These are phyloP conservation scores for Dipteronia sinensis DNA, from an alignment of 345 rosid genomes.

Conservation along the genomic window DNA sequence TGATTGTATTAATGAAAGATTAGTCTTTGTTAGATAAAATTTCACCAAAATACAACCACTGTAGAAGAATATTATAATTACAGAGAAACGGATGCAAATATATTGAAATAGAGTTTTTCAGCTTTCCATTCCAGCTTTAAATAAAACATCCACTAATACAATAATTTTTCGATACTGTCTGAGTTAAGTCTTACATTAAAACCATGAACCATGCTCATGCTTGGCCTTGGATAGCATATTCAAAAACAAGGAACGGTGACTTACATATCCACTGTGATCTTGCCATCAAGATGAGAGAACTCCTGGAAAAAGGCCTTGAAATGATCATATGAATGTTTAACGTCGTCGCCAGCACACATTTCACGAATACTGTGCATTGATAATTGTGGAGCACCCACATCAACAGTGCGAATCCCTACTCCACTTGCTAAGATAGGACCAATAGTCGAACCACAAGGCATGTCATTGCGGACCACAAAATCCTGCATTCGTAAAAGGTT, in stretches of 20 bases:
- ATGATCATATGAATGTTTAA: slow-evolving; percentile 75
- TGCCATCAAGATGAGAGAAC: slow-evolving; percentile 62
- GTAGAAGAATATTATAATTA: neutral
- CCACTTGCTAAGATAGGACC: slow-evolving; percentile 97
- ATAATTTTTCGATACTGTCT: neutral
- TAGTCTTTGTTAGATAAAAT: neutral
- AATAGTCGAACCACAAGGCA: slow-evolving; percentile 93
- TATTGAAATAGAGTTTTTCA: neutral
- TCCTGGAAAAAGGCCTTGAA: slow-evolving; percentile 89
- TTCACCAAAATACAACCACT: too few species aligned
- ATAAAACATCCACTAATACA: neutral
- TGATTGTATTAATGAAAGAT: neutral
- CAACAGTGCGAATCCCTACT: slow-evolving; percentile 91
- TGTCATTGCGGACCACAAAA: slow-evolving; percentile 95
- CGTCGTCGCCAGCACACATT: slow-evolving; percentile 91
- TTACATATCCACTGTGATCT: slow-evolving; percentile 62
- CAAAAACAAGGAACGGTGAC: neutral
- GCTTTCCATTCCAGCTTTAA: neutral
- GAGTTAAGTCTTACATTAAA: neutral
- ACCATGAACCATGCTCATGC: too few species aligned
- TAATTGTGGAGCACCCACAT: slow-evolving; percentile 94
- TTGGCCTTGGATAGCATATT: neutral
- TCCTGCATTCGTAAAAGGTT: slow-evolving; percentile 49
- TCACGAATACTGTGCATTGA: slow-evolving; percentile 98
- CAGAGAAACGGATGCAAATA: neutral